These are phyloP conservation scores for Kluyveromyces sp. DNA, from an alignment of 1,139 yeast genomes.

Conservation along the genomic window DNA sequence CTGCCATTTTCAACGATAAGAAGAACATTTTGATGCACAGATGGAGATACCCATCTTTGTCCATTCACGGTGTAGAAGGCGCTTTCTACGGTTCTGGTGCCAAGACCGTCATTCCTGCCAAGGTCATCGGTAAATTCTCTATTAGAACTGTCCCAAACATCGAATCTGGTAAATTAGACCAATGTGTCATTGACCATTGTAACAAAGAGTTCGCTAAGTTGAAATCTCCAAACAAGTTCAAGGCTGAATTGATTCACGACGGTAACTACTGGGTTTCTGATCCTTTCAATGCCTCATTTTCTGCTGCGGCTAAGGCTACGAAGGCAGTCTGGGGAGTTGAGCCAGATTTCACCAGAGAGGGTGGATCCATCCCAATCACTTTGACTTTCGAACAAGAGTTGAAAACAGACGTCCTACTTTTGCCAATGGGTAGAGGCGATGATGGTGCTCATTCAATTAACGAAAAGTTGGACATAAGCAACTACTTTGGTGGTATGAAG, in stretches of 20 bases:
- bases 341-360: slow-evolving; percentile 97
- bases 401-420: slow-evolving; percentile 74
- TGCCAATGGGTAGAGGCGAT: slow-evolving; percentile 98
- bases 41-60: slow-evolving; percentile 97
- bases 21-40: slow-evolving; percentile 90
- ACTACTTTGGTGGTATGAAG: slow-evolving; percentile 91
- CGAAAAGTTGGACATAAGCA: slow-evolving; percentile 82
- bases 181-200: slow-evolving; percentile 67
- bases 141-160: slow-evolving; percentile 96
- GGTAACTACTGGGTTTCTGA: slow-evolving; percentile 96
- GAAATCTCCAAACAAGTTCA: slow-evolving; percentile 67
- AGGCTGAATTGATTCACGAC: slow-evolving; percentile 77
- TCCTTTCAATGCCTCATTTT: slow-evolving; percentile 86
- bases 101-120: slow-evolving; percentile 95
- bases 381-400: slow-evolving; percentile 82
- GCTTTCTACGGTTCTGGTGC: slow-evolving; percentile 95
- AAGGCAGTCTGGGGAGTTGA: slow-evolving; percentile 89
- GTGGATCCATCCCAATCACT: slow-evolving; percentile 97
- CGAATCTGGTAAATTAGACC: slow-evolving; percentile 69
- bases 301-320: slow-evolving; percentile 93
- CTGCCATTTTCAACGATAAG: slow-evolving; percentile 69
- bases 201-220: slow-evolving; percentile 57
- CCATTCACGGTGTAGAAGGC: slow-evolving; percentile 95
- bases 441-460: slow-evolving; percentile 98
- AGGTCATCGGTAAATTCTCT: slow-evolving; percentile 88